Percentiles rank a stretch among this genome's conserved stretches.
Evolutionary conservation across 371 early-diverging fungal species (phyloP).

Genomic region (Mortierella sp.): DNA sequence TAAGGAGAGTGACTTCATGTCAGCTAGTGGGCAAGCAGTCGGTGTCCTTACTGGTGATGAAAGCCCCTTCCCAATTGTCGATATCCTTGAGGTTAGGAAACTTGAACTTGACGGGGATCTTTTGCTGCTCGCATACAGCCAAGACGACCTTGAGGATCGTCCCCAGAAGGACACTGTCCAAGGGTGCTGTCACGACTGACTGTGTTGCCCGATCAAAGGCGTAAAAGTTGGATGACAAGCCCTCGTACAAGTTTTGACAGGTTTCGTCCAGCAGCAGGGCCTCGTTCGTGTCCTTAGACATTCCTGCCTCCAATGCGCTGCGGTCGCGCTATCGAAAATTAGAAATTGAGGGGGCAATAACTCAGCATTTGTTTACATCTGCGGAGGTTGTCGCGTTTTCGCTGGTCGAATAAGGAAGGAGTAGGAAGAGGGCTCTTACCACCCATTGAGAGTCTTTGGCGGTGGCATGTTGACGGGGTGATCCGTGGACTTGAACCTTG

Average conservation of each 20-base stretch:
- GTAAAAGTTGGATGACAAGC: slow-evolving; percentile 76
- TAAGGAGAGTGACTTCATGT: neutral
- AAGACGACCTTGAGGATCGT: slow-evolving; percentile 61
- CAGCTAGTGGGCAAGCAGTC: neutral
- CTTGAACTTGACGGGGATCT: slow-evolving; percentile 61
- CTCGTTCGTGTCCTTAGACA: slow-evolving; percentile 66
- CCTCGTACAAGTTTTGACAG: slow-evolving; percentile 69
- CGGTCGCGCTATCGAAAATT: slow-evolving; percentile 23
- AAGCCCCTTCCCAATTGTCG: slow-evolving; percentile 70
- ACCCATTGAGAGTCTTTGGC: slow-evolving; percentile 80
- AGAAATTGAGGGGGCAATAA: neutral
- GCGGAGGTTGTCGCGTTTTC: neutral
- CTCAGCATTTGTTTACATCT: neutral
- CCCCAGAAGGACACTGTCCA: slow-evolving; percentile 69
- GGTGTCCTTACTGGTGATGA: slow-evolving; percentile 67
- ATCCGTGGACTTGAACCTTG: slow-evolving; percentile 64
- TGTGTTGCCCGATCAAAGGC: slow-evolving; percentile 54
- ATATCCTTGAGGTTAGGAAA: slow-evolving; percentile 63
- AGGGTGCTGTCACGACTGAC: slow-evolving; percentile 66
- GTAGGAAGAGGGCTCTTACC: neutral
- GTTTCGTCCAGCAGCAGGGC: slow-evolving; percentile 64
- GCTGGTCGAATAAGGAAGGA: neutral
- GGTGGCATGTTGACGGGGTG: slow-evolving; percentile 62
- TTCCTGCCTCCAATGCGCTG: slow-evolving; percentile 46
- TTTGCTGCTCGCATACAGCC: slow-evolving; percentile 62